phyloP scores from a whole-genome alignment of 768 basidiomycete species.

The Russula foetens region DNA sequence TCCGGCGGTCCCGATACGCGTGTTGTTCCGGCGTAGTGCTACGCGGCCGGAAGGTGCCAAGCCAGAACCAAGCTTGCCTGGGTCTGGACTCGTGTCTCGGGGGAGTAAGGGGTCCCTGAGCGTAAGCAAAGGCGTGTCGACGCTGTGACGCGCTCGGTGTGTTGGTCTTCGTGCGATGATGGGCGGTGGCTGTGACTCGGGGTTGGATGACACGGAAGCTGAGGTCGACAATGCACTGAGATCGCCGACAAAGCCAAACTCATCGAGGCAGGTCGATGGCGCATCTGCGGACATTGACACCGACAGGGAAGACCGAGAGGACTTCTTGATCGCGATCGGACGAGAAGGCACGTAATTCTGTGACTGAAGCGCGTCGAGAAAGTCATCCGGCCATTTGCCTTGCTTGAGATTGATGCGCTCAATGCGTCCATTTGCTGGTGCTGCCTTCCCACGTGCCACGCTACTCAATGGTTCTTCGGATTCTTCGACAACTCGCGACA shows the following conservation, averaged over 20 bases:
- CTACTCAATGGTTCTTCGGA: slow-evolving; percentile 36
- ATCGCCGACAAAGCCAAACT: not conserved
- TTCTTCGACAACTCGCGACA: slow-evolving; percentile 65
- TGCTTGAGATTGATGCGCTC: slow-evolving; percentile 54
- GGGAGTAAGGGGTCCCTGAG: slow-evolving; percentile 30
- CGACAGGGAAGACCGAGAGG: not conserved
- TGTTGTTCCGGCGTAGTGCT: slow-evolving; percentile 48
- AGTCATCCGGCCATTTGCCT: slow-evolving; percentile 81
- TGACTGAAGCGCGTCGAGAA: slow-evolving; percentile 50
- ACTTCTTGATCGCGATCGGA: slow-evolving; percentile 12
- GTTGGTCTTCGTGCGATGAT: slow-evolving; percentile 42
- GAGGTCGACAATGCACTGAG: not conserved
- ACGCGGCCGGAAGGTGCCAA: slow-evolving; percentile 32
- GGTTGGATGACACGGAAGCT: slow-evolving; percentile 12
- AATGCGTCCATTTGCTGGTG: slow-evolving; percentile 27
- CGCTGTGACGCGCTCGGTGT: slow-evolving; percentile 56
- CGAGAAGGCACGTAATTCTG: slow-evolving; percentile 2
- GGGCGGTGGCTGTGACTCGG: slow-evolving; percentile 40
- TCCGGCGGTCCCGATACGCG: not conserved
- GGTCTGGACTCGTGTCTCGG: slow-evolving; percentile 53
- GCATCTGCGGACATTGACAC: not conserved
- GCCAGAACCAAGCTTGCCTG: slow-evolving; percentile 26
- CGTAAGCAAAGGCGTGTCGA: slow-evolving; percentile 39
- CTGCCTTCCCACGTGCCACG: slow-evolving; percentile 23
- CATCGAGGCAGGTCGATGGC: not conserved